A percentile compares a stretch with the other conserved stretches of the same genome.
phyloP scores from a whole-genome alignment of 208 protist species.

The Naegleria lovaniensis region DNA sequence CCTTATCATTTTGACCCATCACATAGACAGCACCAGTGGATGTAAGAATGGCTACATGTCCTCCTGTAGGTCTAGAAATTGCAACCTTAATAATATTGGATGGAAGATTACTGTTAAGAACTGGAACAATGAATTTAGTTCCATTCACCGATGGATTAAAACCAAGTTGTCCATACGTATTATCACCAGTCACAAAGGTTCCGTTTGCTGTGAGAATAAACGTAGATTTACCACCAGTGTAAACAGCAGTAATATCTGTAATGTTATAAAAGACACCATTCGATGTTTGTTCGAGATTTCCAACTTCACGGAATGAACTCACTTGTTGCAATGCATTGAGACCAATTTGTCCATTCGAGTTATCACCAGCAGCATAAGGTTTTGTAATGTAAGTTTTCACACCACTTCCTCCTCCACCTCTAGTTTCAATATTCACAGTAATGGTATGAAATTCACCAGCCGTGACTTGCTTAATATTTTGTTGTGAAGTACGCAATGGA shows the following conservation, averaged over 20 bases:
- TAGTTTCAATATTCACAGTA: not conserved
- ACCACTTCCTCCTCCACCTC: not conserved
- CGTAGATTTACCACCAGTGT: not conserved
- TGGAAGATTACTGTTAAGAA: not conserved
- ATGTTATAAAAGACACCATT: not conserved
- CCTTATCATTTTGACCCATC: not conserved
- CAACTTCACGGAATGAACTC: not conserved
- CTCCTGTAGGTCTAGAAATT: not conserved
- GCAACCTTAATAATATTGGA: not conserved
- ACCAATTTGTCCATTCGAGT: not conserved
- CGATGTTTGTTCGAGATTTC: not conserved
- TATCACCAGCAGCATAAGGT: not conserved
- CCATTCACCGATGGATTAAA: not conserved
- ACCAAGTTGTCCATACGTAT: slow-evolving; percentile 19
- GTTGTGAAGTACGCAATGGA: not conserved
- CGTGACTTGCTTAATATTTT: not conserved
- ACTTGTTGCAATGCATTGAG: not conserved
- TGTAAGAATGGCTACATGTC: not conserved
- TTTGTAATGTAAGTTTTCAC: not conserved
- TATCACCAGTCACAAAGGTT: not conserved
- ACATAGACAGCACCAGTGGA: not conserved
- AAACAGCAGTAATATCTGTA: not conserved
- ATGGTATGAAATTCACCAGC: not conserved
- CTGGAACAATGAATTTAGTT: not conserved
- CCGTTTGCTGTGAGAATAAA: not conserved